Percentiles rank a stretch among this genome's conserved stretches.
These are phyloP conservation scores for Magnaporthiopsis incrustans DNA, from an alignment of 2,329 filamentous ascomycete genomes.

Conservation along the genomic window DNA sequence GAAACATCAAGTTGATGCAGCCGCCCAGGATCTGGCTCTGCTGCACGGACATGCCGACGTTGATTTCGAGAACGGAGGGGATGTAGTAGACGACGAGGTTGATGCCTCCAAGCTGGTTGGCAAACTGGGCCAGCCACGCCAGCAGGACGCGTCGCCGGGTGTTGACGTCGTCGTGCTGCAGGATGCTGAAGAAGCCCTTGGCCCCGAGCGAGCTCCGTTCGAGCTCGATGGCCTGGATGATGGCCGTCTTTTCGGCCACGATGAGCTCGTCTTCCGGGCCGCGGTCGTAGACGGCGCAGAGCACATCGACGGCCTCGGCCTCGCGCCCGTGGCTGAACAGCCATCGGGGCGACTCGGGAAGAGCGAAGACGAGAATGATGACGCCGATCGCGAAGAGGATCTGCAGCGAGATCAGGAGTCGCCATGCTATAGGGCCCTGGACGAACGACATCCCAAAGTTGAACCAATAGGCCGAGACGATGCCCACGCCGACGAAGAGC, in stretches of 20 bases:
- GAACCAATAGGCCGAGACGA: conserved; percentile 32
- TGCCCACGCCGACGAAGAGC: too few species aligned
- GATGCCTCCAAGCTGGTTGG: conserved; percentile 9
- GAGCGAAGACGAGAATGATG: conserved; percentile 25
- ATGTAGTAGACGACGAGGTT: conserved; percentile 42
- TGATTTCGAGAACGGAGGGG: conserved; percentile 46
- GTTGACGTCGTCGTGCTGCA: conserved; percentile 29
- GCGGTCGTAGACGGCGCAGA: conserved; percentile 45
- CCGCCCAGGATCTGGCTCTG: conserved; percentile 37
- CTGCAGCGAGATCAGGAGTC: conserved; percentile 44
- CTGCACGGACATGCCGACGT: conserved; percentile 39
- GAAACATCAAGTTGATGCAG: conserved; percentile 1
- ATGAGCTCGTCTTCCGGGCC: conserved; percentile 45
- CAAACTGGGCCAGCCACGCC: conserved; percentile 2
- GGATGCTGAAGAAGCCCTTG: conserved; percentile 55
- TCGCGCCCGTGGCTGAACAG: conserved; percentile 27
- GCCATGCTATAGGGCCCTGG: conserved; percentile 38
- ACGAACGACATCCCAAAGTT: conserved; percentile 37
- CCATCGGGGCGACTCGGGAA: conserved; percentile 34
- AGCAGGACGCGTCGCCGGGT: neutral
- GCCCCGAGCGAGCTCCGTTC: neutral
- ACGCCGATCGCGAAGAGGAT: conserved; percentile 25
- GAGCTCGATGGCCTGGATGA: conserved; percentile 51
- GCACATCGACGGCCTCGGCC: conserved; percentile 27
- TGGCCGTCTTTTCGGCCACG: conserved; percentile 18